These are phyloP conservation scores for Penicillium robsamsonii DNA, from an alignment of 495 filamentous ascomycete genomes.

Conservation along the genomic window DNA sequence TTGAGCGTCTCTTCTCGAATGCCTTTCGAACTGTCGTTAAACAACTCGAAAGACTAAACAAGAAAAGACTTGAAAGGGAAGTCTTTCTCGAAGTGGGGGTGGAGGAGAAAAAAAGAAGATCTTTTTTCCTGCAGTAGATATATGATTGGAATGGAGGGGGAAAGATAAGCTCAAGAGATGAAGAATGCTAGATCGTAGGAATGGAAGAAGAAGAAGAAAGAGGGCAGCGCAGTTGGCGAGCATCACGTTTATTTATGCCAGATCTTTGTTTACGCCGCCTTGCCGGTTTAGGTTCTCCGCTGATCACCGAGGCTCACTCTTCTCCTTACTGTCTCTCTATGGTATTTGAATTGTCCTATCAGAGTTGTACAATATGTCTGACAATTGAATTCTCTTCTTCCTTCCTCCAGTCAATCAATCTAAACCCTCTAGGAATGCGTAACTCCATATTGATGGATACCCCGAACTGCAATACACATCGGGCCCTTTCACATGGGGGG, in stretches of 20 bases:
- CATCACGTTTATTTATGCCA: slow-evolving; percentile 21
- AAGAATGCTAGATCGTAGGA: slow-evolving; percentile 9
- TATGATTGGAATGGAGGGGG: slow-evolving; percentile 12
- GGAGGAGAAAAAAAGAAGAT: slow-evolving; percentile 22
- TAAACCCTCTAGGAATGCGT: neutral
- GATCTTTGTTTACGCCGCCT: slow-evolving; percentile 32
- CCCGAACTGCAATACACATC: slow-evolving; percentile 8
- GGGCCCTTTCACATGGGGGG: slow-evolving; percentile 22
- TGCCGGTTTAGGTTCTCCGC: slow-evolving; percentile 23
- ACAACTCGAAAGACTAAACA: slow-evolving; percentile 89
- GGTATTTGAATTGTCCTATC: neutral
- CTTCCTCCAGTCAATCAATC: neutral
- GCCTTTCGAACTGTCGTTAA: slow-evolving; percentile 77
- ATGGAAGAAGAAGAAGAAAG: slow-evolving; percentile 16
- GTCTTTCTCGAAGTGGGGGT: slow-evolving; percentile 40
- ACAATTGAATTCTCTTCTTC: neutral
- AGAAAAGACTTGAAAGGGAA: slow-evolving; percentile 67
- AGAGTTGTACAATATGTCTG: neutral
- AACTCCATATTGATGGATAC: slow-evolving; percentile 1
- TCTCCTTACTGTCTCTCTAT: slow-evolving; percentile 1
- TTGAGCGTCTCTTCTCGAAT: slow-evolving; percentile 84
- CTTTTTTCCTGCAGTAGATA: neutral
- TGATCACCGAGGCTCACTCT: slow-evolving; percentile 12
- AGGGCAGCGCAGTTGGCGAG: slow-evolving; percentile 9
- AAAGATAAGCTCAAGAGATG: slow-evolving; percentile 6